Evolutionary conservation across 2,329 filamentous ascomycete species (phyloP), one percentile per base, ranked within the genome.

Genomic region (Aspergillus amoenus): DNA sequence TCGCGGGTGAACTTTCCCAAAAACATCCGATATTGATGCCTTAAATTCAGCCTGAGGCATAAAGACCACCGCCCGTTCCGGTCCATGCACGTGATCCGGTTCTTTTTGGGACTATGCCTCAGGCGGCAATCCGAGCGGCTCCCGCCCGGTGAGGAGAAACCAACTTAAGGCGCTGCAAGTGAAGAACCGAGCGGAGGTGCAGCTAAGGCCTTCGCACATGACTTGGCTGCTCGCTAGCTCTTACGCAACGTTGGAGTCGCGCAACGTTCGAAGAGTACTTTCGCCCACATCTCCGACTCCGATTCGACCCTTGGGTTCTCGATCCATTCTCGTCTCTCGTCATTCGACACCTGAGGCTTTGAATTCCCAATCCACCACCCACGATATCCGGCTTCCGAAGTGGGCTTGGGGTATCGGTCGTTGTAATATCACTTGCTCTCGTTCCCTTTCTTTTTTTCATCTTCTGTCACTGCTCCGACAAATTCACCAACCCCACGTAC

Each of bases 1-100:
- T 64, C 66, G 61, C 59, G 63, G 68, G 65, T 68, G 66, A 56
- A 68, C 65, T 48, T 66, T 63, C 59, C 64, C 64, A 66, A 66
- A 55, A 71, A 67, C 57, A 63, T 67, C 69, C 42, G 64, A 55
- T 44, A 5, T 34, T 47, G 0, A 13, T 52, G 61, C 64, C 27
- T 30, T 11, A 30, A 30, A 27, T 27, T 2, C 3, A 30, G 27
- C 27, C 64, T 64, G 50, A 64, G 64, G 64, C 62, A 59, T 1
- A 15, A 13, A n/a, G 9, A 6, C 34, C 13, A 30, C 11, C 27
- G 9, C 4, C 6, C 8, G 41, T 49, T 60, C 48, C 54, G 57
- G 13, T 37, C 34, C 34, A 13, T 4, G 45, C 68, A 70, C 62
- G 67, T 70, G 68, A 68, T 27, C 2, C 4, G 8, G 1, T 21